Conservation (phyloP, 2,329 filamentous ascomycete species). For the Fusarium nelsonii region DNA sequence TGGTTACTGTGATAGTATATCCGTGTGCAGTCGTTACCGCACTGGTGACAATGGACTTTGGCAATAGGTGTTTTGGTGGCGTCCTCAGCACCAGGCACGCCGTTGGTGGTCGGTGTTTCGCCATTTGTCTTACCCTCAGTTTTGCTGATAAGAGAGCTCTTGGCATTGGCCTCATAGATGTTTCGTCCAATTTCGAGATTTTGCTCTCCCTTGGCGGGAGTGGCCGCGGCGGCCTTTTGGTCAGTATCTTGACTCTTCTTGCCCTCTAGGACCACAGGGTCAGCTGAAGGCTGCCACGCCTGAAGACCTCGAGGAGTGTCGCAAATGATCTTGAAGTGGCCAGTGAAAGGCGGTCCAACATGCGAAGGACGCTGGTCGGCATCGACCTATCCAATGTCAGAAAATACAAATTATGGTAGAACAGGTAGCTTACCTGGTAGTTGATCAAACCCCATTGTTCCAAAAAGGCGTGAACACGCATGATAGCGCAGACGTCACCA, state of each 20-base stretch:
- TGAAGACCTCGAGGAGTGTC: conserved; percentile 96
- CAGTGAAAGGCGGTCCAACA: conserved; percentile 95
- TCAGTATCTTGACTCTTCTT: conserved; percentile 77
- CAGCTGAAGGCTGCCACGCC: conserved; percentile 91
- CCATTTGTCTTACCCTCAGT: conserved; percentile 80
- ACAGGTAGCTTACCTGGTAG: conserved; percentile 78
- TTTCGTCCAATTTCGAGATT: conserved; percentile 95
- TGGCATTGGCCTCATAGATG: conserved; percentile 92
- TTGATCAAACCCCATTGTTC: conserved; percentile 99
- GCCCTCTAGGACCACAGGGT: conserved; percentile 73
- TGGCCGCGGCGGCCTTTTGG: conserved; percentile 73
- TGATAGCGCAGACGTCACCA: conserved; percentile 98
- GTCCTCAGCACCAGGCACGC: conserved; percentile 69
- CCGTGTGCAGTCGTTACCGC: conserved; percentile 86
- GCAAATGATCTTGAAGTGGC: conserved; percentile 95
- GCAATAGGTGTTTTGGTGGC: conserved; percentile 74
- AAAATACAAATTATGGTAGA: conserved; percentile 1
- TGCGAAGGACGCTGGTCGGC: conserved; percentile 94
- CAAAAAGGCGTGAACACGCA: conserved; percentile 97
- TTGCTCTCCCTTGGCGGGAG: conserved; percentile 80
- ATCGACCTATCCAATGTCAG: conserved; percentile 77
- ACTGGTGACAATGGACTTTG: conserved; percentile 87
- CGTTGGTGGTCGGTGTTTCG: conserved; percentile 76
- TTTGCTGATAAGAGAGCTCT: conserved; percentile 78
- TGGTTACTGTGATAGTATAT: conserved; percentile 71